Evolutionary conservation across 2,329 filamentous ascomycete species (phyloP), one percentile per base, ranked within the genome.

Genomic region (Didymella exigua): DNA sequence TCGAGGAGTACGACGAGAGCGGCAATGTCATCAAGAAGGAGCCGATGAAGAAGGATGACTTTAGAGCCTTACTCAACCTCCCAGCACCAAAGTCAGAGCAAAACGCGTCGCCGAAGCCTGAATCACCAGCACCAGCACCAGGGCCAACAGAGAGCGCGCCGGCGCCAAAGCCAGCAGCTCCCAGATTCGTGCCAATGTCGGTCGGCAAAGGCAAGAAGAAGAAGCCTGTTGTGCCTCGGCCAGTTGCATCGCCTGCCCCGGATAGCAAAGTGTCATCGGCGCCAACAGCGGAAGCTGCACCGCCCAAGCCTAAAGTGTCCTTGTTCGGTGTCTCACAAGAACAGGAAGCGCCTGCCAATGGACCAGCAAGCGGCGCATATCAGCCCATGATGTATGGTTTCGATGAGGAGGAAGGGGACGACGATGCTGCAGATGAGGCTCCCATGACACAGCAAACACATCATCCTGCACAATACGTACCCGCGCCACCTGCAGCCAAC

Each of bases 131-230:
- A 2, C 43, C 58, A 8, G 23, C 23, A 2, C 10, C 44, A 40
- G 81, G 85, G 66, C 85, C 86, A 66, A 75, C 82, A 23, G 82
- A 82, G n/a, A 80, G 38, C 5, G 37, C 43, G 27, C 58, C 84
- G 2, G 85, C 88, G 54, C 82, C 89, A 14, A 88, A 90, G 75
- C 76, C 89, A 13, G 90, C 89, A 18, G 95, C 93, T 65, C 86
- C 91, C 11, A 85, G 74, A 90, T 97, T 98, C 75, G 89, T 88
- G 70, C 93, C 93, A 3, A 79, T 97, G 31, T 96, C 93, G 1
- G 92, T 97, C 13, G 85, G 87, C 14, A 84, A 90, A 58, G 91
- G 89, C 59, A 82, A 86, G 26, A 84, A 84, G 59, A 74, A 71
- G 59, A 63, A 69, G 36, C 49, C 60, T 4, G 37, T 58, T 3